phyloP scores from a whole-genome alignment of 768 basidiomycete species.

The Agrocybe chaxingu region DNA sequence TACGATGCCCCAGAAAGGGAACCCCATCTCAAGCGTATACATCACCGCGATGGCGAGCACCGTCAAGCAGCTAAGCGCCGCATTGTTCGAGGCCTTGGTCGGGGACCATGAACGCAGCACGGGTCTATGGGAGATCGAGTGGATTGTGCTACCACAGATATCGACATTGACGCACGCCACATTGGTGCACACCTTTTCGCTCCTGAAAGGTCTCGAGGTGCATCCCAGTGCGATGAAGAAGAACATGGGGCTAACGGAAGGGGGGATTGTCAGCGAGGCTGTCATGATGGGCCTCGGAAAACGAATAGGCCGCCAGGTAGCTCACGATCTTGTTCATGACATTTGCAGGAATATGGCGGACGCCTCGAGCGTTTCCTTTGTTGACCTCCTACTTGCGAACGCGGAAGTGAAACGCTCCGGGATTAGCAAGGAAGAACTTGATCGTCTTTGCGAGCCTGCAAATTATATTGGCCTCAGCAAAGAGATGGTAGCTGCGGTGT shows the following conservation, averaged over 20 bases:
- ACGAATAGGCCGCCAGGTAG: conserved; percentile 39
- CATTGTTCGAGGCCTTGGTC: conserved; percentile 44
- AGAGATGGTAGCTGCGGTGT: conserved; percentile 25
- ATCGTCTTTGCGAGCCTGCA: conserved; percentile 31
- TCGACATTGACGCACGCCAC: conserved; percentile 39
- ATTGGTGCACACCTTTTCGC: conserved; percentile 30
- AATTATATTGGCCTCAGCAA: conserved; percentile 36
- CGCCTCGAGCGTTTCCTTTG: conserved; percentile 21
- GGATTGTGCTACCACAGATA: conserved; percentile 44
- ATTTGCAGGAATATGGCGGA: conserved; percentile 30
- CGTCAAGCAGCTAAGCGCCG: conserved; percentile 34
- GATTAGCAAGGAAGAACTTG: conserved; percentile 22
- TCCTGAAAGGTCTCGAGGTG: conserved; percentile 38
- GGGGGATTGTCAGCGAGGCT: conserved; percentile 40
- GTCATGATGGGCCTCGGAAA: conserved; percentile 46
- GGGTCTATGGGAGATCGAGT: conserved; percentile 50
- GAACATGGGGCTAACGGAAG: conserved; percentile 36
- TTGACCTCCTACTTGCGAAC: conserved; percentile 28
- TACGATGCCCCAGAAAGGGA: conserved; percentile 52
- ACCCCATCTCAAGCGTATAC: conserved; percentile 42
- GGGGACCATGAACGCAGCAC: conserved; percentile 47
- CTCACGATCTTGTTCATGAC: conserved; percentile 42
- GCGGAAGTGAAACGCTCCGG: conserved; percentile 23
- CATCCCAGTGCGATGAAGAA: conserved; percentile 35
- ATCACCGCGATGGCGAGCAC: conserved; percentile 40